A percentile compares a stretch with the other conserved stretches of the same genome.
Evolutionary conservation across 2,329 filamentous ascomycete species (phyloP).

Genomic region (Neophaeococcomyces aloes): DNA sequence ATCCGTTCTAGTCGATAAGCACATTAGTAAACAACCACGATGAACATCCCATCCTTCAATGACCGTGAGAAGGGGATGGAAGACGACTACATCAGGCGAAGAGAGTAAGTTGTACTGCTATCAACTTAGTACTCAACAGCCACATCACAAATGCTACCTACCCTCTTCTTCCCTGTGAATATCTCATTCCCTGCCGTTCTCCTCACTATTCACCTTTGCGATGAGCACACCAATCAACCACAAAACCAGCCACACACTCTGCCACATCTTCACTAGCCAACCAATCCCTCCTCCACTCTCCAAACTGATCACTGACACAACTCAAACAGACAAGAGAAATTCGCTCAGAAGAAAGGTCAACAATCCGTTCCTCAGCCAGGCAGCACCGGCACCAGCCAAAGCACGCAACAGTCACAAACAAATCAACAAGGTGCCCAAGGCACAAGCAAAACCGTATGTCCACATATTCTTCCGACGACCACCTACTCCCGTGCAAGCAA

Average conservation of each 20-base stretch:
- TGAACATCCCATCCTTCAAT: conserved; percentile 20
- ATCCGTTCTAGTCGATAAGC: no score
- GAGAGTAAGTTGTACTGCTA: conserved; percentile 14
- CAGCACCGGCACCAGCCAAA: background rate
- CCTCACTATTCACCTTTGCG: no score
- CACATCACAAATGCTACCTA: background rate
- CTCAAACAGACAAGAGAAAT: conserved; percentile 5
- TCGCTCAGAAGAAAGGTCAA: conserved; percentile 6
- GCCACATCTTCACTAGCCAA: no score
- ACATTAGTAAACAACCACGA: conserved; percentile 1
- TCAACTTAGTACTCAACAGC: background rate
- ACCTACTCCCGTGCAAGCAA: no score
- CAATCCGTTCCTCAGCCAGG: background rate
- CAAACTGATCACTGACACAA: no score
- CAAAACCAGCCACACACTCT: no score
- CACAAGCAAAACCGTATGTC: background rate
- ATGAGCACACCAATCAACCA: no score
- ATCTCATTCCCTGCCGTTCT: no score
- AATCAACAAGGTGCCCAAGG: background rate
- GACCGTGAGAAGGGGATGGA: conserved; percentile 20
- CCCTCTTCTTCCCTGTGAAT: background rate
- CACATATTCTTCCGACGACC: no score
- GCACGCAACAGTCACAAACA: background rate
- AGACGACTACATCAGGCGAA: conserved; percentile 19
- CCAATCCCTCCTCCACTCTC: no score